phyloP scores from a whole-genome alignment of 1,139 yeast species.

The Pneumocystis jirovecii region DNA sequence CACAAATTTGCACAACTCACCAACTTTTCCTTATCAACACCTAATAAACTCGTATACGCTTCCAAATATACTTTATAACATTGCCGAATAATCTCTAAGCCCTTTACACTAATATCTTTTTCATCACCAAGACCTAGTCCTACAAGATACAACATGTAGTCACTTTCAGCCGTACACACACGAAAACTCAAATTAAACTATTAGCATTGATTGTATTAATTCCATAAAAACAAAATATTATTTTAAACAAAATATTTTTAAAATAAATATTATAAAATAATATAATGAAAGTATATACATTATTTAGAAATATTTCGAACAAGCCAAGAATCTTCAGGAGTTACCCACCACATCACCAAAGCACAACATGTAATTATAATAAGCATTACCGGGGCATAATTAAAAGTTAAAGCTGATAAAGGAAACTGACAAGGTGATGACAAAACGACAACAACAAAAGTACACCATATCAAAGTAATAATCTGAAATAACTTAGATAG shows the following conservation, averaged over 20 bases:
- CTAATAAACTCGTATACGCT: constrained; percentile 85
- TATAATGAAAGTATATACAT: not conserved
- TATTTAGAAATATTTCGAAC: not conserved
- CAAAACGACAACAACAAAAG: constrained; percentile 46
- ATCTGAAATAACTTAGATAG: constrained; percentile 18
- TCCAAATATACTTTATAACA: constrained; percentile 85
- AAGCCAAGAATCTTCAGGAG: constrained; percentile 19
- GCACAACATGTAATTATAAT: constrained; percentile 42
- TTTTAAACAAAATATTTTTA: not conserved
- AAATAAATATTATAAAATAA: too few relatives aligned
- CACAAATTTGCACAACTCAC: constrained; percentile 4
- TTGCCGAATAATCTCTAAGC: constrained; percentile 64
- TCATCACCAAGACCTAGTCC: constrained; percentile 87
- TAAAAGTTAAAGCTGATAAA: constrained; percentile 47
- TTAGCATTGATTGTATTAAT: not conserved
- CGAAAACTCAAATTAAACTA: not conserved
- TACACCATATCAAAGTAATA: constrained; percentile 42
- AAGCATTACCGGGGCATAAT: constrained; percentile 54
- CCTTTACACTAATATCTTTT: constrained; percentile 85
- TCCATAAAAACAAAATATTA: too few relatives aligned
- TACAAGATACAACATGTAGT: constrained; percentile 70
- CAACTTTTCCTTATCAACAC: constrained; percentile 60
- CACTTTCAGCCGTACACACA: not conserved
- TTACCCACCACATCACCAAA: constrained; percentile 37
- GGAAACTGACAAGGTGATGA: constrained; percentile 57